phyloP scores from a whole-genome alignment of 345 rosid species.

The Brassica incana region DNA sequence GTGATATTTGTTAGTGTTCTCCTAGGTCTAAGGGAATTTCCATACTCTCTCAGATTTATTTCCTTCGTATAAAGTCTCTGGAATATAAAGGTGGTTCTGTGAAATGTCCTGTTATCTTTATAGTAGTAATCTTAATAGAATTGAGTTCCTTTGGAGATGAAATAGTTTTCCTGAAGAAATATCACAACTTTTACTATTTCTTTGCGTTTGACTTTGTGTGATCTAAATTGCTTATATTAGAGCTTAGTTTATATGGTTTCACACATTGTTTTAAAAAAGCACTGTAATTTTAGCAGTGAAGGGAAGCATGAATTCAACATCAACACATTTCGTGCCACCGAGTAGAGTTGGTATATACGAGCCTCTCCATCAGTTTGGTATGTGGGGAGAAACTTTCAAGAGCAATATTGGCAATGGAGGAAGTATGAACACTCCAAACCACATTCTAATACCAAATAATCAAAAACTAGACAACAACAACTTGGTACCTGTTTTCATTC shows the following conservation, averaged over 20 bases:
- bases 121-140: background rate
- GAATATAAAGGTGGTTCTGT: background rate
- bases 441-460: slow-evolving; percentile 53
- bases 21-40: slow-evolving; percentile 20
- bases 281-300: no score
- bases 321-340: slow-evolving; percentile 74
- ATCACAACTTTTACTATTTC: background rate
- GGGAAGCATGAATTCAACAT: slow-evolving; percentile 64
- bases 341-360: slow-evolving; percentile 77
- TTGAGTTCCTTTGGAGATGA: background rate
- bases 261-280: slow-evolving; percentile 12
- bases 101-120: background rate
- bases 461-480: slow-evolving; percentile 58
- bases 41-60: background rate
- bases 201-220: slow-evolving; percentile 9
- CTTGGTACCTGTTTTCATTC: slow-evolving; percentile 46
- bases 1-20: slow-evolving; percentile 15
- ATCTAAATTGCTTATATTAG: slow-evolving; percentile 1
- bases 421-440: slow-evolving; percentile 47
- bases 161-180: background rate
- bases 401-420: slow-evolving; percentile 44
- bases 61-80: background rate
- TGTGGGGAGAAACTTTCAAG: slow-evolving; percentile 82
- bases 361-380: slow-evolving; percentile 68
- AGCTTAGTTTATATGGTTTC: background rate